phyloP scores from a whole-genome alignment of 2,329 filamentous ascomycete species.

The Epicoccum nigrum region DNA sequence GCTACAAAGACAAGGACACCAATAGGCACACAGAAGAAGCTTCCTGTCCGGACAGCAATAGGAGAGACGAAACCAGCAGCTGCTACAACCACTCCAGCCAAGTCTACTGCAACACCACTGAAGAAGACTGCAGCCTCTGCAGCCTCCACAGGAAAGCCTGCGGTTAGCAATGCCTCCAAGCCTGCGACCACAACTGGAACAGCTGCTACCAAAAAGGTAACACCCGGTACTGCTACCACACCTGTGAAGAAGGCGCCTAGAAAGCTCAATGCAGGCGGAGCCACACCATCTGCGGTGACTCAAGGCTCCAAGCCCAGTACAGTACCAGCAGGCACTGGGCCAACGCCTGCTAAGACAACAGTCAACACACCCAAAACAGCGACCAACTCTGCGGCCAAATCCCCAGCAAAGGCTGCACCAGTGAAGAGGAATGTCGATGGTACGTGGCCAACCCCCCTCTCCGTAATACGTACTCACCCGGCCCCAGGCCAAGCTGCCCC shows the following conservation, averaged over 20 bases:
- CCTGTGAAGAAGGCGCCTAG: constrained; percentile 6
- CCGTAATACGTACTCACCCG: constrained; percentile 34
- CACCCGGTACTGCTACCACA: not conserved
- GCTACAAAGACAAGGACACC: constrained; percentile 27
- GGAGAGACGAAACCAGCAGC: constrained; percentile 18
- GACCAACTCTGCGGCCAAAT: constrained; percentile 4
- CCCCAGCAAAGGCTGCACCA: constrained; percentile 26
- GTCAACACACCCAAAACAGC: constrained; percentile 8
- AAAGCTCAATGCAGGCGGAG: constrained; percentile 10
- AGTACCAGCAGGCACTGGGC: constrained; percentile 7
- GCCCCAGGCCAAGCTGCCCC: constrained; percentile 29
- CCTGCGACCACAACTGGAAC: constrained; percentile 14
- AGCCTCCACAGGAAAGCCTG: constrained; percentile 22
- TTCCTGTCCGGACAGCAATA: constrained; percentile 18
- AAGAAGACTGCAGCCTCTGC: constrained; percentile 26
- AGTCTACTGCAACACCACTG: constrained; percentile 30
- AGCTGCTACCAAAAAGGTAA: constrained; percentile 4
- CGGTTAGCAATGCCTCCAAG: constrained; percentile 23
- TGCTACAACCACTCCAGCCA: constrained; percentile 22
- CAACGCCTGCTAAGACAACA: constrained; percentile 20
- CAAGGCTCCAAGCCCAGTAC: constrained; percentile 21
- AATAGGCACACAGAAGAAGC: constrained; percentile 30
- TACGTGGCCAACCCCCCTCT: constrained; percentile 38
- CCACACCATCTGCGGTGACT: constrained; percentile 13
- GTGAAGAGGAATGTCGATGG: constrained; percentile 29